phyloP scores from a whole-genome alignment of 805 yeast species.

The Saccharomycopsis javanensis region DNA sequence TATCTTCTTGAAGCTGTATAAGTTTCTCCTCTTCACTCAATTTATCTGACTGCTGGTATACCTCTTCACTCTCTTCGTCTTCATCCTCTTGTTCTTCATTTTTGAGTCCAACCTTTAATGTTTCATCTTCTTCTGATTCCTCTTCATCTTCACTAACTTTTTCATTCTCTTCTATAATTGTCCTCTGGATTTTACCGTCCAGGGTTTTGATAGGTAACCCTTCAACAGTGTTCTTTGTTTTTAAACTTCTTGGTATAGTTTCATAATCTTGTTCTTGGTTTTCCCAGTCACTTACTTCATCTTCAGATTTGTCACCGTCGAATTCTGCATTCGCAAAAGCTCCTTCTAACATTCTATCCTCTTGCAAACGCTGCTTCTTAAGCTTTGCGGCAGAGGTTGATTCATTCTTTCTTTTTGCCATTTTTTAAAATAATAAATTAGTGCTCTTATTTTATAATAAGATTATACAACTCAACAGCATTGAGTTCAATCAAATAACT shows the following conservation, averaged over 20 bases:
- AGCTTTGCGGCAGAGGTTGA: conserved; percentile 8
- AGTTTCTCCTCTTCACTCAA: conserved; percentile 47
- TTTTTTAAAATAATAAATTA: neutral
- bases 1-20: conserved; percentile 61
- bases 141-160: conserved; percentile 20
- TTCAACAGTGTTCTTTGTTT: conserved; percentile 40
- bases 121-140: conserved; percentile 19
- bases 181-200: conserved; percentile 69
- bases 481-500: no score
- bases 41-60: conserved; percentile 27
- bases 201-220: conserved; percentile 69
- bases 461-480: no score
- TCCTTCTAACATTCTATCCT: conserved; percentile 8
- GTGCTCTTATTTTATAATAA: no score
- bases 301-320: conserved; percentile 31
- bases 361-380: conserved; percentile 17
- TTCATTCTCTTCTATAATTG: conserved; percentile 31
- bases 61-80: conserved; percentile 26
- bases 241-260: conserved; percentile 51
- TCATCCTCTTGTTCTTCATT: conserved; percentile 22
- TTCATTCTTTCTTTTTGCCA: conserved; percentile 17
- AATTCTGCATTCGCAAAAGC: conserved; percentile 7
- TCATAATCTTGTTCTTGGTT: conserved; percentile 77
- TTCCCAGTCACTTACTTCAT: conserved; percentile 46
- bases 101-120: conserved; percentile 14